phyloP scores from a whole-genome alignment of 495 filamentous ascomycete genomes.

The Cairneyella variabilis region DNA sequence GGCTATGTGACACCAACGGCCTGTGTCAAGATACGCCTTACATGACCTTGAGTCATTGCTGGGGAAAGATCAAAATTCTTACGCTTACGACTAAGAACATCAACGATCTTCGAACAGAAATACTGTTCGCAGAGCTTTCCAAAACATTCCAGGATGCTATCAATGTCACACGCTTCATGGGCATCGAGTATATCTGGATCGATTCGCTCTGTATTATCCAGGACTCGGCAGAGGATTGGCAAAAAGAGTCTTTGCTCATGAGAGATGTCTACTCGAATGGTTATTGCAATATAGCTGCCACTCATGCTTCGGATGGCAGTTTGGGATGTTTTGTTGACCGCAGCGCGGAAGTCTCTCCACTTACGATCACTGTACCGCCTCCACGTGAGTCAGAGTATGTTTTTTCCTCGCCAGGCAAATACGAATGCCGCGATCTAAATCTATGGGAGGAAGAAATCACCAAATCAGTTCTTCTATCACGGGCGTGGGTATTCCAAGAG shows the following conservation, averaged over 20 bases:
- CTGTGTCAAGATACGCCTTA: too few relatives aligned
- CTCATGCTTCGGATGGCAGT: too few relatives aligned
- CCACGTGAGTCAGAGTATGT: neutral
- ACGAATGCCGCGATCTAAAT: neutral
- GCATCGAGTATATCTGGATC: slow-evolving; percentile 22
- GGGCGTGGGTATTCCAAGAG: neutral
- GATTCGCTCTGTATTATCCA: slow-evolving; percentile 34
- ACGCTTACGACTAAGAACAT: neutral
- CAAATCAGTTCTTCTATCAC: neutral
- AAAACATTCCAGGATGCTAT: slow-evolving; percentile 5
- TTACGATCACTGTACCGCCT: neutral
- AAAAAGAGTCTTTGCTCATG: slow-evolving; percentile 27
- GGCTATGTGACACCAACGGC: too few relatives aligned
- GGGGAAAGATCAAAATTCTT: neutral
- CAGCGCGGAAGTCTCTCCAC: neutral
- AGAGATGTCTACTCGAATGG: slow-evolving; percentile 4
- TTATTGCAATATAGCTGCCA: slow-evolving; percentile 14
- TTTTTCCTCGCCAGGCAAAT: neutral
- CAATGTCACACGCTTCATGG: slow-evolving; percentile 8
- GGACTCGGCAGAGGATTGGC: slow-evolving; percentile 29
- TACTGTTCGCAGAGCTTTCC: slow-evolving; percentile 18
- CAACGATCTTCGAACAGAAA: neutral
- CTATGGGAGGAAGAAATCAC: neutral
- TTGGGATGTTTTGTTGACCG: neutral
- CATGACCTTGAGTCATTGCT: slow-evolving; percentile 4